Percentiles rank a stretch among this genome's conserved stretches.
Conservation (phyloP, 2,329 filamentous ascomycete genomes). For the Intubia oerlemansii region DNA sequence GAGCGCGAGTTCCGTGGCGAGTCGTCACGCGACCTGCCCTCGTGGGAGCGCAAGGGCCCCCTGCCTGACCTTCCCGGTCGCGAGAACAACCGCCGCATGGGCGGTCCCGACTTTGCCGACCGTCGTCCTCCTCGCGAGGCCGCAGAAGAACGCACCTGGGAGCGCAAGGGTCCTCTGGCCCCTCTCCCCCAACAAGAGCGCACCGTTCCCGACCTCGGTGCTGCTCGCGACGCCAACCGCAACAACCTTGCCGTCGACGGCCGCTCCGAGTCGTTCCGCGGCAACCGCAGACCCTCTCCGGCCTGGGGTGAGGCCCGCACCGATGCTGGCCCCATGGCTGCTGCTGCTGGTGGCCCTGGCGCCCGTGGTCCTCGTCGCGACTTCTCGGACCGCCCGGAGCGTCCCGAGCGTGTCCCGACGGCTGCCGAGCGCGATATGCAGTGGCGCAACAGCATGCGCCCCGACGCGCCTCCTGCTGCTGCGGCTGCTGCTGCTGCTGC, state of each 20-base stretch:
- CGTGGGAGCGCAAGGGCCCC: conserved; percentile 86
- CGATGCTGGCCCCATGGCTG: conserved; percentile 3
- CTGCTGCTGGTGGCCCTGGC: conserved; percentile 31
- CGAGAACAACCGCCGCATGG: conserved; percentile 21
- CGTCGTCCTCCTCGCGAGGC: conserved; percentile 49
- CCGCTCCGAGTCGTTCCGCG: no score
- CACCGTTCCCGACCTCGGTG: conserved; percentile 22
- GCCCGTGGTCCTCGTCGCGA: conserved; percentile 63
- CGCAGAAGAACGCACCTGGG: conserved; percentile 59
- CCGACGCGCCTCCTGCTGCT: conserved; percentile 45
- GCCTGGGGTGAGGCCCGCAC: conserved; percentile 50
- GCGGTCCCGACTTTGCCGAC: conserved; percentile 36
- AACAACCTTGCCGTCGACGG: no score
- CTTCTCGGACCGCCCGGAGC: conserved; percentile 41
- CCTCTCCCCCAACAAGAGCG: conserved; percentile 37
- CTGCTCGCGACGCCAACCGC: conserved; percentile 34
- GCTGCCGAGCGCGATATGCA: conserved; percentile 84
- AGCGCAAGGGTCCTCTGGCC: conserved; percentile 78
- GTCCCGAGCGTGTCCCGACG: conserved; percentile 48
- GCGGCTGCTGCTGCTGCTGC: conserved; percentile 32
- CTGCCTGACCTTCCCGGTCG: conserved; percentile 17
- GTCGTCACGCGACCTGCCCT: conserved; percentile 54
- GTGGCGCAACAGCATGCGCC: conserved; percentile 81
- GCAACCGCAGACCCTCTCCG: conserved; percentile 44
- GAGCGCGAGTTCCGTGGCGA: conserved; percentile 51